Base-by-base conservation (phyloP, 2,329 filamentous ascomycete genomes). In the Periconia sp. region DNA sequence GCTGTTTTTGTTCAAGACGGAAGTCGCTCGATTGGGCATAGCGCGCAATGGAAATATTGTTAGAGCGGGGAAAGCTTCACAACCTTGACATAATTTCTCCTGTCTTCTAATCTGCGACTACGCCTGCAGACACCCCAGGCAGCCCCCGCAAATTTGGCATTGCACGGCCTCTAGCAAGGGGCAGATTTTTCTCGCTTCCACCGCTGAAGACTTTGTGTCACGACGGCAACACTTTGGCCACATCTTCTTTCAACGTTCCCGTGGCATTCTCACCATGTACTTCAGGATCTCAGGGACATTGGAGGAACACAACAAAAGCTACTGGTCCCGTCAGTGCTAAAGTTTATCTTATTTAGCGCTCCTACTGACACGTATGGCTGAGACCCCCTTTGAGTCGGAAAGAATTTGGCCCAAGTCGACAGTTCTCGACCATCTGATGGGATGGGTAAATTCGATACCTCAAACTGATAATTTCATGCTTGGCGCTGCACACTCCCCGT, bases 201-300 rank as follows among this genome's bases (percentile, higher is more conserved):
- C 38, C 26, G 16, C 31, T 41, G 40, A 39, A 25, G 19, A 12
- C 23, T 46, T 39, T 47, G 52, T 53, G 42, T 41, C 28, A 53
- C 47, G 34, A 30, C 34, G 24, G 37, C 28, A 23, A 16, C 31
- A 50, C 52, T 42, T 46, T 32, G 52, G 47, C 50, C 52, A 56
- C 50, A 40, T 15, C 41, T 51, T 56, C 52, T 51, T 56, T 51
- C 33, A 25, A 49, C 52, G n/a, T 46, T 24, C 33, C 39, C 11
- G 25, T 13, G 15, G n/a, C n/a, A n/a, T n/a, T n/a, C n/a, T n/a
- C n/a, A n/a, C n/a, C n/a, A n/a, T n/a, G n/a, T n/a, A n/a, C n/a
- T n/a, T n/a, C n/a, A n/a, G n/a, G n/a, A n/a, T n/a, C n/a, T n/a
- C n/a, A n/a, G n/a, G n/a, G n/a, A n/a, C n/a, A n/a, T n/a, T n/a